phyloP scores from a whole-genome alignment of 495 filamentous ascomycete genomes.

The Penicillium cinerascens region DNA sequence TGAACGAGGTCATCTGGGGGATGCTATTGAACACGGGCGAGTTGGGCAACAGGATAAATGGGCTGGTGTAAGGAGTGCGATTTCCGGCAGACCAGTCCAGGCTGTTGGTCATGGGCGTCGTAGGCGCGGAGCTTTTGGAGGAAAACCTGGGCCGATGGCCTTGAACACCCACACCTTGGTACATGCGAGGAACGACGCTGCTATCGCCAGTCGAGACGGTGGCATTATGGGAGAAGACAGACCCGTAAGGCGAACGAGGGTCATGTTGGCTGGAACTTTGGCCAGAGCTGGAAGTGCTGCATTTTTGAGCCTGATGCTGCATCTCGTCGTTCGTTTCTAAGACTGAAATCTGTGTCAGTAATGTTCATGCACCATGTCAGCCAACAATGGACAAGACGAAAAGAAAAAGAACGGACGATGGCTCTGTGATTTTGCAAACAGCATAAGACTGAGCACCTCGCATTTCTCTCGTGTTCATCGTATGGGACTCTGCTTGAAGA shows the following conservation, averaged over 20 bases:
- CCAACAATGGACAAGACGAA: background rate
- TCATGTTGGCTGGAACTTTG: slow-evolving; percentile 19
- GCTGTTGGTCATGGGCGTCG: slow-evolving; percentile 25
- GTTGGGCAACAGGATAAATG: slow-evolving; percentile 30
- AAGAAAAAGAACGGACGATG: background rate
- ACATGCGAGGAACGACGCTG: slow-evolving; percentile 15
- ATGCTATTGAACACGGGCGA: slow-evolving; percentile 24
- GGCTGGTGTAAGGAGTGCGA: slow-evolving; percentile 27
- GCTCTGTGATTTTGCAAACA: background rate
- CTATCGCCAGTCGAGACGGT: slow-evolving; percentile 11
- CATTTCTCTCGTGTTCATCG: background rate
- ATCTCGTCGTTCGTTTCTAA: slow-evolving; percentile 17
- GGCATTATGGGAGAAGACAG: slow-evolving; percentile 19
- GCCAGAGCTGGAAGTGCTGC: slow-evolving; percentile 35
- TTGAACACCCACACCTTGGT: slow-evolving; percentile 24
- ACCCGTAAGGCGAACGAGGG: slow-evolving; percentile 27
- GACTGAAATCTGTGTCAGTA: background rate
- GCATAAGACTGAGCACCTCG: background rate
- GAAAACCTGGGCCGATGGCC: slow-evolving; percentile 24
- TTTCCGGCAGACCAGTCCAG: slow-evolving; percentile 27
- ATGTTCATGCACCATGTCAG: background rate
- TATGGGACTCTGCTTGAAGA: background rate
- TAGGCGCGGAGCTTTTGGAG: slow-evolving; percentile 17
- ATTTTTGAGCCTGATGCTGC: slow-evolving; percentile 33
- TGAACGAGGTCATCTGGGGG: slow-evolving; percentile 23